Evolutionary conservation across 768 basidiomycete species (phyloP), one percentile per base, ranked within the genome.

Genomic region (Boletus insuetus): DNA sequence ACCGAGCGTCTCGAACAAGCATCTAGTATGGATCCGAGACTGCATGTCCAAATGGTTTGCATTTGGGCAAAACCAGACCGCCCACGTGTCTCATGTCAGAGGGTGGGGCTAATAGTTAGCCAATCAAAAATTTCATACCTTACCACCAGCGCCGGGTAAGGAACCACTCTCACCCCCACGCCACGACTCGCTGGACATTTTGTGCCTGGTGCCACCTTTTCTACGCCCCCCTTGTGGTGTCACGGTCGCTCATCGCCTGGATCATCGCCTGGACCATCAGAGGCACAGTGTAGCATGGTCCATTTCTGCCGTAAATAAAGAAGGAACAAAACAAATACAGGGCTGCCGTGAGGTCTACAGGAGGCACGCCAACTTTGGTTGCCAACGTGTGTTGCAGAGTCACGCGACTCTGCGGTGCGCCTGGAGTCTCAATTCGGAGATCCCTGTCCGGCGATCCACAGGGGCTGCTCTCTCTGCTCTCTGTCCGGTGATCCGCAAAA

Each of bases 1-100:
- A 29, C 26, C 26, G 26, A 29, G 22, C 13, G 40, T 20, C 29
- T 37, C 20, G 24, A 26, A 37, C 44, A n/a, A 34, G 56, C 38
- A 42, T n/a, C n/a, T 19, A 48, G 51, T 17, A 40, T 43, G 39
- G 59, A 59, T 39, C 75, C 77, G 38, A 78, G 71, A 54, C 74
- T 77, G 24, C 62, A 83, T 86, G 61, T 84, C 81, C 48, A 83
- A 68, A 60, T 87, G 85, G 61, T 87, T 84, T 84, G 44, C 85
- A 58, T 85, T 86, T 9, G 83, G 24, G 26, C 26, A 26, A 29
- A 9, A 29, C 26, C 8, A 29, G 26, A 29, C 26, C 26, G 8
- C 26, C 26, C 26, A 29, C 26, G 26, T 29, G 26, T 9, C 26
- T 29, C 26, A 29, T 78, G 66, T 84, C 86, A 40, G 85, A 76